A percentile compares a stretch with the other conserved stretches of the same genome.
Evolutionary conservation across 176 grass and related monocot species (phyloP).

Genomic region (Eragrostis curvula): DNA sequence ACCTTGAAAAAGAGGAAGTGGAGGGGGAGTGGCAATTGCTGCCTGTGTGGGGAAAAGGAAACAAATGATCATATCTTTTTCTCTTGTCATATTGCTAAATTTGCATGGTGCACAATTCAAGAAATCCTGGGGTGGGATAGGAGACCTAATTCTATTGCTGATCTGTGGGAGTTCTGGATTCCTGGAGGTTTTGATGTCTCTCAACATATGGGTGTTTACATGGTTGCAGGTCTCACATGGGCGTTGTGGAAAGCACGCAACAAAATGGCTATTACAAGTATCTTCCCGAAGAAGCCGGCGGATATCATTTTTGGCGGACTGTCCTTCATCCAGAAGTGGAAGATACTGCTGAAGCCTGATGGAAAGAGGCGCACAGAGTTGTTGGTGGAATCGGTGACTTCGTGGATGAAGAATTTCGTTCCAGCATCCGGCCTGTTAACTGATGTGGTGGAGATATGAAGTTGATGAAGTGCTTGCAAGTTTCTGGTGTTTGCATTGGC

Average conservation of each 20-base stretch:
- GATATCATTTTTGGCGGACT: neutral
- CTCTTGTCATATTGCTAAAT: accelerated
- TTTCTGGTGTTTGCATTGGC: too few relatives aligned
- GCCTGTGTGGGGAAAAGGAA: neutral
- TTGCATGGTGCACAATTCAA: neutral
- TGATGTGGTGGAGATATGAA: too few relatives aligned
- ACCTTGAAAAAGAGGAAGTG: neutral
- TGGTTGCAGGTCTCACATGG: neutral
- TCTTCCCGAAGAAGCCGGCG: neutral
- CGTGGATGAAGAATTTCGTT: too few relatives aligned
- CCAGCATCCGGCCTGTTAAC: too few relatives aligned
- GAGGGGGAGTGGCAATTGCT: neutral
- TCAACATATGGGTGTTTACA: neutral
- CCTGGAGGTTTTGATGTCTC: neutral
- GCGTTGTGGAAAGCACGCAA: neutral
- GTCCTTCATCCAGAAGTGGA: neutral
- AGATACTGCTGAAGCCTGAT: neutral
- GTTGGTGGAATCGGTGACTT: too few relatives aligned
- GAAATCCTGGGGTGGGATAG: too few relatives aligned
- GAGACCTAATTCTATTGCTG: neutral
- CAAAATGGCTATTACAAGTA: neutral
- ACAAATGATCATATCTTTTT: neutral
- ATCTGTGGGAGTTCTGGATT: neutral
- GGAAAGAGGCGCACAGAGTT: neutral
- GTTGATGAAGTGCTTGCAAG: too few relatives aligned